Evolutionary conservation across 768 basidiomycete species (phyloP).

Genomic region (Collybia sordida): DNA sequence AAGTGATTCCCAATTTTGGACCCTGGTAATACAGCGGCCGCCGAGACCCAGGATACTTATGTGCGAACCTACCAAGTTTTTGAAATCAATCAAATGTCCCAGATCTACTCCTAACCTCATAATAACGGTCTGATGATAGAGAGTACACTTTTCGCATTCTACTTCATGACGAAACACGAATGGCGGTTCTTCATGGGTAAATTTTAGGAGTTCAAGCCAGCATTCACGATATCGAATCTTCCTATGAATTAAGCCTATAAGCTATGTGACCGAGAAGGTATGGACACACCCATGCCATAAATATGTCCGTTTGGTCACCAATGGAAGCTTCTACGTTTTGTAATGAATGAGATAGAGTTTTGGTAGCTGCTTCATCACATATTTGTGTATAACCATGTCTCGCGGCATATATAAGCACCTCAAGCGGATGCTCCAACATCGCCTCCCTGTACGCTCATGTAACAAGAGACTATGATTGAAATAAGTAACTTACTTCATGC

Average conservation of each 20-base stretch:
- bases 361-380: background rate
- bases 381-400: background rate
- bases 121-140: background rate
- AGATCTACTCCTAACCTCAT: no score
- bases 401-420: background rate
- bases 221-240: slow-evolving; percentile 1
- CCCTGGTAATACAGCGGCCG: no score
- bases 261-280: no score
- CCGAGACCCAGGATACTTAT: no score
- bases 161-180: no score
- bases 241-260: background rate
- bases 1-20: no score
- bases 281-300: background rate
- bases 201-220: background rate
- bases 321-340: background rate
- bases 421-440: background rate
- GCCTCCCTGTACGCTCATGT: background rate
- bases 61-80: no score
- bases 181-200: background rate
- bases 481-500: background rate
- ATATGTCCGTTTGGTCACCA: background rate
- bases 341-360: background rate
- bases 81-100: no score
- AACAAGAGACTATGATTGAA: no score
- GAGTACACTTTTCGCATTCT: background rate